These are phyloP conservation scores for Boletus fagicola DNA, from an alignment of 768 basidiomycete species.

Conservation along the genomic window DNA sequence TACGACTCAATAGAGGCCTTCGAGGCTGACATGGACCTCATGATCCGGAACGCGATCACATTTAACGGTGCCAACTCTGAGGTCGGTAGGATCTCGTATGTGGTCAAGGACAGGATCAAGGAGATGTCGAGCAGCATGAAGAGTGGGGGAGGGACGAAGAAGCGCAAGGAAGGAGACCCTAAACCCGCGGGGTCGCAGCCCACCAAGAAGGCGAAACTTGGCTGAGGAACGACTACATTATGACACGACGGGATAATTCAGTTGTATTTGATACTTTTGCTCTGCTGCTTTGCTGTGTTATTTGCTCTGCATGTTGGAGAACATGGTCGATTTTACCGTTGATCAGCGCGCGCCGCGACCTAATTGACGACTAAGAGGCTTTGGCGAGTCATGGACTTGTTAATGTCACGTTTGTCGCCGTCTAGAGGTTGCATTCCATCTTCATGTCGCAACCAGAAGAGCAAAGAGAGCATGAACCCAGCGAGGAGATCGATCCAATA, in stretches of 20 bases:
- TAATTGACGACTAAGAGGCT: not conserved
- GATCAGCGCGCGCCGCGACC: not conserved
- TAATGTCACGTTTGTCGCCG: not conserved
- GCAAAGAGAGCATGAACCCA: conserved; percentile 10
- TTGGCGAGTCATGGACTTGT: not conserved
- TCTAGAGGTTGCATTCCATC: not conserved
- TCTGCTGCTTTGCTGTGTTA: conserved; percentile 33
- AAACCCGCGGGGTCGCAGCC: conserved; percentile 61
- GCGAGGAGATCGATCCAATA: conserved; percentile 64
- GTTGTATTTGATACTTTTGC: conserved; percentile 27
- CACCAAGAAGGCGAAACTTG: conserved; percentile 64
- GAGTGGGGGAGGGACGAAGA: conserved; percentile 51
- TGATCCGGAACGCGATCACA: conserved; percentile 83
- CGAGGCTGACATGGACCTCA: conserved; percentile 82
- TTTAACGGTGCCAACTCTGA: conserved; percentile 86
- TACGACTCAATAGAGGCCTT: conserved; percentile 77
- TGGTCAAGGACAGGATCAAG: conserved; percentile 49
- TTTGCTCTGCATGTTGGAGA: conserved; percentile 14
- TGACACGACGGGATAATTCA: conserved; percentile 27
- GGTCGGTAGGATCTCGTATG: conserved; percentile 62
- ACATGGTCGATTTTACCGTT: not conserved
- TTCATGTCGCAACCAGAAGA: conserved; percentile 26
- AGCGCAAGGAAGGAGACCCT: conserved; percentile 68
- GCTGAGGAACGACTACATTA: conserved; percentile 39
- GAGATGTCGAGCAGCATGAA: conserved; percentile 49